Percentiles rank a stretch among this genome's conserved stretches.
These are phyloP conservation scores for Claviceps pazoutovae DNA, from an alignment of 2,329 filamentous ascomycete genomes.

Conservation along the genomic window DNA sequence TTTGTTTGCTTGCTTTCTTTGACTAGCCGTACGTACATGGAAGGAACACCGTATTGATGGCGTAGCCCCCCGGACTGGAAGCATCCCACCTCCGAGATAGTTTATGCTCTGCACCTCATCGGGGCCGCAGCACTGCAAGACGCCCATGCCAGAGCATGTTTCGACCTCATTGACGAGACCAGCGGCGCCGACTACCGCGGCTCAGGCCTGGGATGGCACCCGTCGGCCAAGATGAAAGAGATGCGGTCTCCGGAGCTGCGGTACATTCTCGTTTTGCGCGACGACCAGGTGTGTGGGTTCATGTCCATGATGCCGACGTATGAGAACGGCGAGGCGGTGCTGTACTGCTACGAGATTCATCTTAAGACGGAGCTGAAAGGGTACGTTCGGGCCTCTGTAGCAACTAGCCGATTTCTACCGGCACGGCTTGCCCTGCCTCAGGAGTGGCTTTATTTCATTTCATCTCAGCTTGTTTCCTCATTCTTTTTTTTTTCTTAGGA, in stretches of 20 bases:
- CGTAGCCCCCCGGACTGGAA: slow-evolving; percentile 25
- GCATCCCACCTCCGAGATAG: slow-evolving; percentile 29
- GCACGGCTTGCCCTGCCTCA: no score
- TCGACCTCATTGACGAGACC: slow-evolving; percentile 45
- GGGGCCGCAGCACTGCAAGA: slow-evolving; percentile 24
- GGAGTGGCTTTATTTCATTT: background rate
- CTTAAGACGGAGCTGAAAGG: slow-evolving; percentile 42
- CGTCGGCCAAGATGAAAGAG: slow-evolving; percentile 45
- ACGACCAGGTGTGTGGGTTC: slow-evolving; percentile 33
- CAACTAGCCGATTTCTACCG: no score
- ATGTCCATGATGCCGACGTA: slow-evolving; percentile 59
- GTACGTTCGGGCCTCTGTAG: slow-evolving; percentile 18
- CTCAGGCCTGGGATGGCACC: slow-evolving; percentile 51
- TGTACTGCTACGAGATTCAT: slow-evolving; percentile 74
- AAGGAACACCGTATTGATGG: background rate
- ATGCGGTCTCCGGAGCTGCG: slow-evolving; percentile 55
- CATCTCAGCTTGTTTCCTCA: background rate
- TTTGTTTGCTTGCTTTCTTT: no score
- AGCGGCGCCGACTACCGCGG: slow-evolving; percentile 49
- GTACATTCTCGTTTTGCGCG: slow-evolving; percentile 46
- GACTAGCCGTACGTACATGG: no score
- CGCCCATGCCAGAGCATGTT: slow-evolving; percentile 38
- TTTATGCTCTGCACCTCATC: slow-evolving; percentile 31
- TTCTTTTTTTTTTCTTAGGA: slow-evolving; percentile 21
- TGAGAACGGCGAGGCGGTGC: slow-evolving; percentile 49